Conservation (phyloP, 2,329 filamentous ascomycete genomes). For the Xylariaceae sp. region DNA sequence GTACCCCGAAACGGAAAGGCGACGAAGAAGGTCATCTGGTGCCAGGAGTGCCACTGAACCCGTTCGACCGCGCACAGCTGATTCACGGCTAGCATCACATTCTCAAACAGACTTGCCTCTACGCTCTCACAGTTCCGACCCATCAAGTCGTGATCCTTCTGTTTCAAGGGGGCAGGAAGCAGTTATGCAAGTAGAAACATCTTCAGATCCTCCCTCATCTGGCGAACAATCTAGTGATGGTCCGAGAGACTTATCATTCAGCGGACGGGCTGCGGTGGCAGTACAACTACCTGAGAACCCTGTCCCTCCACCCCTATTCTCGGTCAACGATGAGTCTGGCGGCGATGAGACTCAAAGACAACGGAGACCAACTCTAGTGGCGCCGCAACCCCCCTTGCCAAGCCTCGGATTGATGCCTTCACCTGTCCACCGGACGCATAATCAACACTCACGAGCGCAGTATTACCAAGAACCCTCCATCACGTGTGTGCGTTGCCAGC, state of each 20-base stretch:
- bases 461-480: conserved; percentile 67
- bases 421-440: conserved; percentile 28
- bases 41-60: conserved; percentile 52
- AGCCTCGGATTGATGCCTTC: conserved; percentile 31
- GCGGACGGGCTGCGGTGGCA: conserved; percentile 30
- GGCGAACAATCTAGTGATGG: conserved; percentile 23
- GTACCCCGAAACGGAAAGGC: conserved; percentile 42
- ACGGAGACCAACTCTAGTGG: conserved; percentile 38
- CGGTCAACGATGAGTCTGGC: conserved; percentile 19
- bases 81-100: conserved; percentile 48
- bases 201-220: conserved; percentile 20
- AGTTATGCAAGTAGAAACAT: conserved; percentile 31
- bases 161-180: conserved; percentile 41
- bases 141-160: conserved; percentile 35
- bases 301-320: conserved; percentile 17
- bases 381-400: conserved; percentile 31
- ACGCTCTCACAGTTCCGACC: conserved; percentile 38
- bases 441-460: conserved; percentile 42
- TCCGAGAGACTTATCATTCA: conserved; percentile 34
- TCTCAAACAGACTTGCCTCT: conserved; percentile 61
- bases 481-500: conserved; percentile 65
- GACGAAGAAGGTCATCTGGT: conserved; percentile 46
- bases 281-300: conserved; percentile 13
- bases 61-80: conserved; percentile 37
- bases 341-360: conserved; percentile 23